Base-by-base conservation (phyloP, 1,284 basidiomycete genomes). In the Ganoderma sinense region DNA sequence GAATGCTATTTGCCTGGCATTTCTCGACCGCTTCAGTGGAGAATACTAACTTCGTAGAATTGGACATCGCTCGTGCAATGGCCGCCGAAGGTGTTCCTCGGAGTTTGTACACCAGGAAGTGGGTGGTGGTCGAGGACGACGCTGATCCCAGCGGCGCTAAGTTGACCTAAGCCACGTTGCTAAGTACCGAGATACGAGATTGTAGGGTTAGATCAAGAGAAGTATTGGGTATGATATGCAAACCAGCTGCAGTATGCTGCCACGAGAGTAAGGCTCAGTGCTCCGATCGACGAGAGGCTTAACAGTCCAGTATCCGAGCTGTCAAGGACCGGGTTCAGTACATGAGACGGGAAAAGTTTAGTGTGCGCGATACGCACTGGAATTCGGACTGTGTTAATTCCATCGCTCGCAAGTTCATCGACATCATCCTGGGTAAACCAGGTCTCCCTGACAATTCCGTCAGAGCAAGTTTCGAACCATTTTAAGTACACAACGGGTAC, bases 281-380 rank as follows among this genome's bases (percentile, higher is more conserved):
- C 78, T 76, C 4, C 89, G 84, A 75, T 93, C 77, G 0, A 94
- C 93, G 8, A 94, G 82, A 8, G 82, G 83, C 77, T 94, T 93
- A 18, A 94, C 81, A 59, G 94, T 90, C 93, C 93, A 95, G 77
- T 91, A 95, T 0, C 93, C 93, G 31, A 94, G 85, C 91, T 93
- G 36, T 29, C 6, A 59, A 16, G 8, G 8, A 20, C 58, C 18
- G 29, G 43, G 4, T 59, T 31, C 31, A 67, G 14, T n/a, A 29
- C 13, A 29, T 26, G 14, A 20, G 23, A 39, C n/a, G 26, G 10
- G 1, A 6, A 36, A n/a, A 53, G 18, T 2, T 1, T 39, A 8
- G 39, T 20, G 31, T 66, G 41, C 7, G 31, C 43, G 58, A 26
- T 4, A 77, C 89, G 68, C 73, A 93, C 91, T 1, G 93, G 93